phyloP scores from a whole-genome alignment of 1,284 basidiomycete genomes.

The Phaffia rhodozyma region DNA sequence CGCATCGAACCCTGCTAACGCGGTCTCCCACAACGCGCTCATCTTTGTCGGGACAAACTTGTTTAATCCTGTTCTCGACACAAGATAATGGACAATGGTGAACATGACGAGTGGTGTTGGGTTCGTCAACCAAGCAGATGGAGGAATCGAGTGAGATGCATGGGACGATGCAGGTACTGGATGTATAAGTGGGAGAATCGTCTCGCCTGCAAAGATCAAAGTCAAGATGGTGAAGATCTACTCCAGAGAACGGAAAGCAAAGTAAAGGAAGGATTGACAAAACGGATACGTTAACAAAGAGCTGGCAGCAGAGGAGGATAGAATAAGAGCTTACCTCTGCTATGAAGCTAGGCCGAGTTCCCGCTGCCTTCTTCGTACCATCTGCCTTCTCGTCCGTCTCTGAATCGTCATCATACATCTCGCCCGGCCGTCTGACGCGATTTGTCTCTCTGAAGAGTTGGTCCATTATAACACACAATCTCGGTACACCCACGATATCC shows the following conservation, averaged over 20 bases:
- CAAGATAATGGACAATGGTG: neutral
- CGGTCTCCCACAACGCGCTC: neutral
- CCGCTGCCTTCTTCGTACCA: too few species aligned
- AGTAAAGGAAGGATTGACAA: neutral
- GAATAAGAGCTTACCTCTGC: neutral
- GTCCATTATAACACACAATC: constrained; percentile 4
- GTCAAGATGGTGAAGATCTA: constrained; percentile 12
- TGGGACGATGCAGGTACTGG: neutral
- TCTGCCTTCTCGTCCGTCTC: too few species aligned
- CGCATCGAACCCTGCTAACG: neutral
- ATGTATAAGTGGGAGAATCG: constrained; percentile 2
- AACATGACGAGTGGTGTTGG: constrained; percentile 5
- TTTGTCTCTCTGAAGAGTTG: constrained; percentile 3
- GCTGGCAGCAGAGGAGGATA: neutral
- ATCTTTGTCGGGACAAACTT: neutral
- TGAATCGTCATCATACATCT: too few species aligned
- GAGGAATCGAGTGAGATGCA: neutral
- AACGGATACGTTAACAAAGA: neutral
- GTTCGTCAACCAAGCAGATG: neutral
- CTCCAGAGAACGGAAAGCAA: too few species aligned
- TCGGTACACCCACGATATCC: constrained; percentile 11
- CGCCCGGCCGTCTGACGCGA: too few species aligned
- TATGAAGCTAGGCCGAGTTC: neutral
- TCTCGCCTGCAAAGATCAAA: constrained; percentile 12
- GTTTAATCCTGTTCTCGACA: neutral